Percentiles rank a stretch among this genome's conserved stretches.
phyloP scores from a whole-genome alignment of 306 rosid species.

The Trichosanthes truncata region DNA sequence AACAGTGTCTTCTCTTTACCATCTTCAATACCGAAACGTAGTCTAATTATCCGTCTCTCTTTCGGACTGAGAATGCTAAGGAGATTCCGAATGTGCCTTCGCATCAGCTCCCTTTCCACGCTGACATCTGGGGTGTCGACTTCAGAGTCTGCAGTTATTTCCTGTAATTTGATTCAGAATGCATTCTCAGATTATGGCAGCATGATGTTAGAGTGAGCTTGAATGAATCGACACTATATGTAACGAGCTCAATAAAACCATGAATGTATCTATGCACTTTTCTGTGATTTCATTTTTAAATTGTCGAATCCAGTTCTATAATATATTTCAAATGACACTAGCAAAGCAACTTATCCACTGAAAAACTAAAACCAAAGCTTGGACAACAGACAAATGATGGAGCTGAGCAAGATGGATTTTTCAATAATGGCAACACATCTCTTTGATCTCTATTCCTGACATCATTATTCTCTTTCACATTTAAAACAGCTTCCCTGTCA shows the following conservation, averaged over 20 bases:
- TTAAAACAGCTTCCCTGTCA: neutral
- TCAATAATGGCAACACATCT: neutral
- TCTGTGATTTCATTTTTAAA: neutral
- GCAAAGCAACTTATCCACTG: neutral
- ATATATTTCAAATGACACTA: neutral
- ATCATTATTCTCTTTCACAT: neutral
- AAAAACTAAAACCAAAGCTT: neutral
- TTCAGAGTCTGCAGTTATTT: slow-evolving; percentile 64
- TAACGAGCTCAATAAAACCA: neutral
- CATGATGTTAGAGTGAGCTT: neutral
- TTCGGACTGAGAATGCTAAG: slow-evolving; percentile 42
- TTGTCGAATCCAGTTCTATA: neutral
- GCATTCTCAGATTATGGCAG: slow-evolving; percentile 4
- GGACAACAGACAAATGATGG: neutral
- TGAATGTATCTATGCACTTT: neutral
- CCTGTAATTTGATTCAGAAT: slow-evolving; percentile 35
- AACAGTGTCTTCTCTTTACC: slow-evolving; percentile 44
- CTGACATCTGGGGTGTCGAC: slow-evolving; percentile 50
- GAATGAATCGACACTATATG: neutral
- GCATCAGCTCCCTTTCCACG: slow-evolving; percentile 66
- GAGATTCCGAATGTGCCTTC: slow-evolving; percentile 59
- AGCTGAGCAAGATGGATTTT: neutral
- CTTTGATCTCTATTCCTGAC: neutral
- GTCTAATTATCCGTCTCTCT: slow-evolving; percentile 61
- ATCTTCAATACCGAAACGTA: slow-evolving; percentile 75